These are phyloP conservation scores for Geotrichum candidum DNA, from an alignment of 1,139 yeast genomes.

Conservation along the genomic window DNA sequence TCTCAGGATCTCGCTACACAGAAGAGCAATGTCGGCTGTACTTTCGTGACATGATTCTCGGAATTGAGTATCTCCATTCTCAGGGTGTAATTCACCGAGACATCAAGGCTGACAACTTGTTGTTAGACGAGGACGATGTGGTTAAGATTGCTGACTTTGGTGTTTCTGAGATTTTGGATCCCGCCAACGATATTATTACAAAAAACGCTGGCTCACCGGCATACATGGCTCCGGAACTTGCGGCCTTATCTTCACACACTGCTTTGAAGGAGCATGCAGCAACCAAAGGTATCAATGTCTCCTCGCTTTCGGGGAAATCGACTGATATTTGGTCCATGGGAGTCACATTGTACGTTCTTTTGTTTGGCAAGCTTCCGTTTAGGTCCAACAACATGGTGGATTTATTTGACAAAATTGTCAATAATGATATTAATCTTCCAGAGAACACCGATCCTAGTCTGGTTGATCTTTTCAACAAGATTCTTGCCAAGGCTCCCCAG, in stretches of 20 bases:
- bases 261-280: constrained; percentile 24
- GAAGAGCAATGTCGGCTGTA: constrained; percentile 40
- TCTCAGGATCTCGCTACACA: constrained; percentile 38
- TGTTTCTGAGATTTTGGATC: constrained; percentile 63
- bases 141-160: constrained; percentile 96
- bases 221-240: constrained; percentile 76
- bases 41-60: constrained; percentile 80
- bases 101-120: constrained; percentile 87
- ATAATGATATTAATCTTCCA: constrained; percentile 24
- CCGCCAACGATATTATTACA: constrained; percentile 42
- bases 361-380: constrained; percentile 39
- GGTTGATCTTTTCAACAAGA: constrained; percentile 28
- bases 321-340: constrained; percentile 81
- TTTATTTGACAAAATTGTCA: constrained; percentile 36
- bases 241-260: constrained; percentile 38
- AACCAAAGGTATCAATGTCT: constrained; percentile 44
- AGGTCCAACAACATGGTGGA: constrained; percentile 43
- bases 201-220: constrained; percentile 86
- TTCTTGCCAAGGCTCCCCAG: constrained; percentile 49
- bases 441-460: constrained; percentile 16
- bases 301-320: constrained; percentile 53
- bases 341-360: constrained; percentile 46
- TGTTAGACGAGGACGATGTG: constrained; percentile 64
- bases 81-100: constrained; percentile 95
- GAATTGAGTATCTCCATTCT: constrained; percentile 83